Base-by-base conservation (phyloP, 306 rosid genomes). In the Begonia masoniana region DNA sequence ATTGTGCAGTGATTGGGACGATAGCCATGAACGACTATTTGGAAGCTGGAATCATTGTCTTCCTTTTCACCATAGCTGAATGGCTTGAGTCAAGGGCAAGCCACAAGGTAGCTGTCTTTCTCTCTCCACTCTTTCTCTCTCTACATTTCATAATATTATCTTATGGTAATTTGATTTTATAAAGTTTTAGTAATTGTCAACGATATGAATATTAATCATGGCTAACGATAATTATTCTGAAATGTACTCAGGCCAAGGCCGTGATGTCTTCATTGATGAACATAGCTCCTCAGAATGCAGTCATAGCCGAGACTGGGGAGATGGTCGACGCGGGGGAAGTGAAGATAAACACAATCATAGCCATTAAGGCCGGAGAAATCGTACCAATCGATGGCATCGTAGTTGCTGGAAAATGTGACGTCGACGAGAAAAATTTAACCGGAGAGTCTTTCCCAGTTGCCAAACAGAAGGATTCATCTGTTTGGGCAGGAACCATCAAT, bases 401-500 rank as follows among this genome's bases (percentile, higher is more conserved):
- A 50, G 42, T 72, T 7, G 95, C 81, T 46, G 99, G 99, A 9
- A 61, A 66, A 23, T 78, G 88, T 31, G 99, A 92, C 63, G 93
- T 83, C 2, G 99, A 92, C 23, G 95, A 92, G 74, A 86, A 92
- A 64, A 74, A 86, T 14, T 76, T 92, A 41, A 86, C 96, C 0
- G 99, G 99, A 6, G 99, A 92, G 57, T 86, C 99, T 17, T 79
- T 75, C 62, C 99, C 96, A 14, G 99, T 81, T 19, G 64, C 94
- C 60, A 92, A 92, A 69, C 88, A 70, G 35, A 77, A 64, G 49
- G 84, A 79, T 43, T 86, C 99, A 13, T 71, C 55, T 47, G 93
- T 92, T 24, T 92, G 84, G 96, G 95, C 96, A 41, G 99, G 96
- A 43, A 92, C 99, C 42, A 76, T 86, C 57, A 92, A 92, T 67